These are phyloP conservation scores for Talaromyces stipitatus DNA, from an alignment of 495 filamentous ascomycete species.

Conservation along the genomic window DNA sequence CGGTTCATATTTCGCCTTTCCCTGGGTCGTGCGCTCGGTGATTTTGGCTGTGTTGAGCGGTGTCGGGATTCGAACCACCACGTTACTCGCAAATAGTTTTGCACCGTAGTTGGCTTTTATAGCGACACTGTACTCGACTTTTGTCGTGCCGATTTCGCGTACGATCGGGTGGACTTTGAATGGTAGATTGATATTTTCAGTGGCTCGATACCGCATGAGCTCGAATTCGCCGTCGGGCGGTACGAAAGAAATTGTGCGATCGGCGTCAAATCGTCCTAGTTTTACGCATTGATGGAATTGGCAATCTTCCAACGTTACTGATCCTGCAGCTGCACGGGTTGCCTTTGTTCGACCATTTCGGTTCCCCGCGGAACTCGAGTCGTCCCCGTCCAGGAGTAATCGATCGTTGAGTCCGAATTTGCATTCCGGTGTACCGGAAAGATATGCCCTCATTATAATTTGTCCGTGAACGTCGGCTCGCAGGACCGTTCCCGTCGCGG, in stretches of 20 bases:
- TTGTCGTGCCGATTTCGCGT: slow-evolving; percentile 92
- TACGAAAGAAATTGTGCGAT: slow-evolving; percentile 96
- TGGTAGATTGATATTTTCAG: slow-evolving; percentile 97
- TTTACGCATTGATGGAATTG: slow-evolving; percentile 99
- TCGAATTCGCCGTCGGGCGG: slow-evolving; percentile 99
- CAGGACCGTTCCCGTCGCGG: slow-evolving; percentile 86
- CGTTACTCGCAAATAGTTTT: slow-evolving; percentile 96
- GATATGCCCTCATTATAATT: slow-evolving; percentile 98
- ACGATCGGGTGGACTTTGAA: slow-evolving; percentile 99
- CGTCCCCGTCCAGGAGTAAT: slow-evolving; percentile 77
- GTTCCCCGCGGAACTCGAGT: slow-evolving; percentile 46
- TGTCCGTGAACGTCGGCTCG: slow-evolving; percentile 96
- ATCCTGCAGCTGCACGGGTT: slow-evolving; percentile 90
- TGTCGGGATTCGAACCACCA: slow-evolving; percentile 91
- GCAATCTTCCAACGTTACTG: slow-evolving; percentile 94
- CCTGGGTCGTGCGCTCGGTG: slow-evolving; percentile 87
- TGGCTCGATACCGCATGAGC: slow-evolving; percentile 98
- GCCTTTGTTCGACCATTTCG: slow-evolving; percentile 54
- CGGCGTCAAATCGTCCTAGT: slow-evolving; percentile 91
- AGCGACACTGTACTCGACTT: slow-evolving; percentile 97
- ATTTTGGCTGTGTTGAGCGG: slow-evolving; percentile 94
- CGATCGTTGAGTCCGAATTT: slow-evolving; percentile 99
- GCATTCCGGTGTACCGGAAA: slow-evolving; percentile 94
- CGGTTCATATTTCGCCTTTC: slow-evolving; percentile 97
- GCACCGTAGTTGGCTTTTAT: slow-evolving; percentile 94